Evolutionary conservation across 495 filamentous ascomycete genomes (phyloP), one percentile per base, ranked within the genome.

Genomic region (Aspergillus avenaceus): DNA sequence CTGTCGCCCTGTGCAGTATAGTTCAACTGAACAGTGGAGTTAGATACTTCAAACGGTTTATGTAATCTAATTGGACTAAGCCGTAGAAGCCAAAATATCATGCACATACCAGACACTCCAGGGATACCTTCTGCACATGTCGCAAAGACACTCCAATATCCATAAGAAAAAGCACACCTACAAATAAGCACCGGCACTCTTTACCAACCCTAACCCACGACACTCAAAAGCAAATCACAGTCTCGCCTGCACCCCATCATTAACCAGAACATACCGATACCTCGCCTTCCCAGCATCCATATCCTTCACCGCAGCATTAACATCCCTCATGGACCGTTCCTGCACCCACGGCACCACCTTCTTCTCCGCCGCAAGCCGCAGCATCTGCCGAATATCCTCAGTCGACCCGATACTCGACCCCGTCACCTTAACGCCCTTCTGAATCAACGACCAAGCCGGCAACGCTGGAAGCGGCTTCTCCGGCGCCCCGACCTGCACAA

Each of bases 401-500:
- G 88, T 86, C 3, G 80, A 74, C 2, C 91, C 90, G 58, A 93
- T 93, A 57, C 78, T 65, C 23, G 80, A 85, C 2, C 90, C 91
- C 0, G 81, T 84, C 19, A 96, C 67, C 65, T 82, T 90, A 22
- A 81, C 67, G 2, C 83, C 79, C 65, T 86, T 91, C 48, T 62
- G 66, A 44, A 95, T 85, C n/a, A 96, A 59, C 1, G 80, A 65
- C 53, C 84, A 88, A 4, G 81, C 83, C 52, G 61, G 74, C 53
- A 95, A 71, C 0, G 71, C 68, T 9, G 89, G 84, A 22, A 87
- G 56, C 5, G 64, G 65, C 52, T 84, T 82, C 67, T 88, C 81
- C 0, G 83, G 81, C 12, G 79, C 81, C 3, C 91, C 91, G 43
- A 96, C 86, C 69, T 95, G 89, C 50, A 95, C 81, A 62, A 93